A percentile compares a stretch with the other conserved stretches of the same genome.
Conservation (phyloP, 2,329 filamentous ascomycete species). For the Alternaria triticina region DNA sequence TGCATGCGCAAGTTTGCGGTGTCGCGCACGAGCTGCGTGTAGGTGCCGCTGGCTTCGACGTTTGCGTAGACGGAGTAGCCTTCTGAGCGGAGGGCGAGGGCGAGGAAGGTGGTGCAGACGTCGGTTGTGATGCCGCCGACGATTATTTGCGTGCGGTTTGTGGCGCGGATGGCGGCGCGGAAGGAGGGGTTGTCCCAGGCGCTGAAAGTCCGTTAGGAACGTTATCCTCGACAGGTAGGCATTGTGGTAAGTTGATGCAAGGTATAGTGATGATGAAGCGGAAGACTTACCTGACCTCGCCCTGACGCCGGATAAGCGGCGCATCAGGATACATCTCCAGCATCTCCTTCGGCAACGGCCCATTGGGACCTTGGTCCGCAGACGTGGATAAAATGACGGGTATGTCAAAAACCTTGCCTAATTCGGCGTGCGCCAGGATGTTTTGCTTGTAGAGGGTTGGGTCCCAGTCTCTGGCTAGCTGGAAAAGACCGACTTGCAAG, state of each 20-base stretch:
- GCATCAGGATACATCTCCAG: slow-evolving; percentile 70
- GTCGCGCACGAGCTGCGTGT: slow-evolving; percentile 65
- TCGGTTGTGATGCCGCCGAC: slow-evolving; percentile 76
- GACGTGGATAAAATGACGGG: slow-evolving; percentile 75
- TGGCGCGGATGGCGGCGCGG: slow-evolving; percentile 67
- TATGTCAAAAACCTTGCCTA: slow-evolving; percentile 70
- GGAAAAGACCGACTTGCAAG: slow-evolving; percentile 65
- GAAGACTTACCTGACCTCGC: slow-evolving; percentile 66
- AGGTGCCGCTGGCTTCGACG: slow-evolving; percentile 73
- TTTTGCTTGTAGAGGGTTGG: slow-evolving; percentile 69
- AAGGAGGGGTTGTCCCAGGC: slow-evolving; percentile 79
- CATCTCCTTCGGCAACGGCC: slow-evolving; percentile 73
- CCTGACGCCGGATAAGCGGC: slow-evolving; percentile 70
- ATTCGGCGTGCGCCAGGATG: slow-evolving; percentile 70
- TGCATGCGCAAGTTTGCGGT: slow-evolving; percentile 72
- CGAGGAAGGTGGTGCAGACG: slow-evolving; percentile 76
- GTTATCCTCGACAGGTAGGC: too few relatives aligned
- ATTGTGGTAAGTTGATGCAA: not conserved
- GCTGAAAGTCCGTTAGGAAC: slow-evolving; percentile 22
- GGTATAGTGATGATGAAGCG: not conserved
- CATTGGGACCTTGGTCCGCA: slow-evolving; percentile 73
- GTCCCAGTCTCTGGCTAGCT: slow-evolving; percentile 70
- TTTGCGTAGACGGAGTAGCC: slow-evolving; percentile 79
- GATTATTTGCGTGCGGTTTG: slow-evolving; percentile 73
- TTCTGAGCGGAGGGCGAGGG: slow-evolving; percentile 71